Conservation (phyloP, 305 asterid species). For the Rubia tinctorum region DNA sequence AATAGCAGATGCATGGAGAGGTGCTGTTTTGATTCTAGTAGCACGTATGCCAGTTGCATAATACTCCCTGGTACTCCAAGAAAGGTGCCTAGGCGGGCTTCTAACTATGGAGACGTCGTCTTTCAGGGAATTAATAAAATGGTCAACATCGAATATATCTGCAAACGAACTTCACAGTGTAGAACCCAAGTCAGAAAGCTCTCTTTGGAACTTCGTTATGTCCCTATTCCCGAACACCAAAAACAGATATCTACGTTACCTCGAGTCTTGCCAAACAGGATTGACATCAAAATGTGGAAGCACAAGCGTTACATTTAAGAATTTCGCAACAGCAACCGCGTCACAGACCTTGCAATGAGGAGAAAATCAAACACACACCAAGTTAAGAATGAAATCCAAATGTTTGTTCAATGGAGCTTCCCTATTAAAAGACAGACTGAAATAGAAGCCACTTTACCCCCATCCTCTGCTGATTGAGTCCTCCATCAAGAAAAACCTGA, state of each 20-base stretch:
- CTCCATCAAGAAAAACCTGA: conserved; percentile 94
- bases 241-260: conserved; percentile 33
- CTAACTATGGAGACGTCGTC: conserved; percentile 57
- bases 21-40: conserved; percentile 79
- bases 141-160: conserved; percentile 87
- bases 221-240: not conserved
- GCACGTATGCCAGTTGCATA: conserved; percentile 87
- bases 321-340: conserved; percentile 90
- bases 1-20: conserved; percentile 82
- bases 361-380: conserved; percentile 8
- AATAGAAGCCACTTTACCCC: conserved; percentile 52
- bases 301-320: conserved; percentile 81
- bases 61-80: conserved; percentile 93
- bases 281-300: conserved; percentile 83
- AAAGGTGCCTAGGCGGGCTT: conserved; percentile 67
- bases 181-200: conserved; percentile 8
- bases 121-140: conserved; percentile 62
- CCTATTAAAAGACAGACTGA: not conserved
- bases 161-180: conserved; percentile 50
- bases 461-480: conserved; percentile 92
- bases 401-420: not conserved
- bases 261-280: conserved; percentile 88
- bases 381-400: not conserved
- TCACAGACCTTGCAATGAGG: conserved; percentile 59
- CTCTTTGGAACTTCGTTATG: not conserved